Evolutionary conservation across 75 land plant genomes (phyloP).

Genomic region (Selaginella tamariscina): DNA sequence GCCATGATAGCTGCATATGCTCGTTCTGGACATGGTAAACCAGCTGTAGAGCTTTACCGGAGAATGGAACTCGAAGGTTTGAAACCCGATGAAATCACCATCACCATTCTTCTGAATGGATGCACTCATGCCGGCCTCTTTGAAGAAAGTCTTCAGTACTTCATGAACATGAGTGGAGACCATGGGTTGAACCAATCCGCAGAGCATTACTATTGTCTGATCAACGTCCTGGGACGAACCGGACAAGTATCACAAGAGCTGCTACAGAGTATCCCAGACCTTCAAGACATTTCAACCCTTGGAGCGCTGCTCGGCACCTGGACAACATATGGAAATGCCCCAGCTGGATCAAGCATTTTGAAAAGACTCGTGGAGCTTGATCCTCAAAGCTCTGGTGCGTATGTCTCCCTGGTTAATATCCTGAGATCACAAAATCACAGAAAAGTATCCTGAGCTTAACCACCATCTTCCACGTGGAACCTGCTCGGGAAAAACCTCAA

Average conservation of each 20-base stretch:
- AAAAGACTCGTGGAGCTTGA: background rate
- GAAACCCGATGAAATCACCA: background rate
- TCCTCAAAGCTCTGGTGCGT: background rate
- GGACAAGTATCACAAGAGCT: slow-evolving; percentile 5
- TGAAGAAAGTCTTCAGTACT: slow-evolving; percentile 1
- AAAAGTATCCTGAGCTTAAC: background rate
- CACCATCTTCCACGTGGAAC: background rate
- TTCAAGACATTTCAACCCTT: background rate
- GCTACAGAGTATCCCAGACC: background rate
- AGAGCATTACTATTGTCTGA: background rate
- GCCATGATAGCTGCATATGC: slow-evolving; percentile 1
- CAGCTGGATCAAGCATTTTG: background rate
- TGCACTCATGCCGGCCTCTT: slow-evolving; percentile 6
- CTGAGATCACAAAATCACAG: background rate
- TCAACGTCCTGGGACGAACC: slow-evolving; percentile 1
- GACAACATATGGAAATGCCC: background rate
- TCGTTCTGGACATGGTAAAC: background rate
- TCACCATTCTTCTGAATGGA: background rate
- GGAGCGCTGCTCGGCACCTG: background rate
- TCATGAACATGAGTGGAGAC: background rate
- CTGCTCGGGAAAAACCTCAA: too few relatives aligned
- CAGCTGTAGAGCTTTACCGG: background rate
- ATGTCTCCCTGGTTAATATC: background rate
- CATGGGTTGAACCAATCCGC: background rate
- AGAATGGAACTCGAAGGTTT: background rate